Conservation (phyloP, 148 eudicot species). For the Bassia scoparia region DNA sequence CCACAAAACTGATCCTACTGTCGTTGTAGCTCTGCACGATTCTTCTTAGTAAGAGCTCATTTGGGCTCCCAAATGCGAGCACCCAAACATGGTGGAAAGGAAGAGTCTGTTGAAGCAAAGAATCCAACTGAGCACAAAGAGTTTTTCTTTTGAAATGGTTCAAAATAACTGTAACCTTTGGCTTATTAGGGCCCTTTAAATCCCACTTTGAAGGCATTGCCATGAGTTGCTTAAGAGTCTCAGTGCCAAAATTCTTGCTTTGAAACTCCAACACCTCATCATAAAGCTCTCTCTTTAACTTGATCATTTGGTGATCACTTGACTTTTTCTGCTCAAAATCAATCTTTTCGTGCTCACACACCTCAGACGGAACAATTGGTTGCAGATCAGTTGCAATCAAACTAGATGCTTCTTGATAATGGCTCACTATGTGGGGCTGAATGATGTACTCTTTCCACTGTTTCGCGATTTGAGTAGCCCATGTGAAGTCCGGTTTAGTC, state of each 20-base stretch:
- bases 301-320: constrained; percentile 71
- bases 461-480: constrained; percentile 71
- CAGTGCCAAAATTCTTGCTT: constrained; percentile 43
- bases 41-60: constrained; percentile 53
- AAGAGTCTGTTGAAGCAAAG: constrained; percentile 81
- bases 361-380: constrained; percentile 34
- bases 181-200: constrained; percentile 39
- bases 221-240: constrained; percentile 65
- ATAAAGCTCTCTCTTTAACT: constrained; percentile 72
- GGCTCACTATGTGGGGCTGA: constrained; percentile 61
- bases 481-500: constrained; percentile 69
- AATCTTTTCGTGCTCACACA: constrained; percentile 80
- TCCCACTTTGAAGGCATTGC: constrained; percentile 87
- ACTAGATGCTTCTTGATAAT: constrained; percentile 43
- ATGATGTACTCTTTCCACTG: constrained; percentile 71
- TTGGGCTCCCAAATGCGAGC: constrained; percentile 85
- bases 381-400: constrained; percentile 32
- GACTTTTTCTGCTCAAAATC: constrained; percentile 90
- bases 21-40: constrained; percentile 82
- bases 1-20: constrained; percentile 68
- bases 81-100: constrained; percentile 98
- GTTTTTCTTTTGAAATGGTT: constrained; percentile 95
- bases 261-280: constrained; percentile 63
- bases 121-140: constrained; percentile 75
- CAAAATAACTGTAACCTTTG: constrained; percentile 74